These are phyloP conservation scores for Globisporangium uncinulatum DNA, from an alignment of 352 stramenopile genomes.

Conservation along the genomic window DNA sequence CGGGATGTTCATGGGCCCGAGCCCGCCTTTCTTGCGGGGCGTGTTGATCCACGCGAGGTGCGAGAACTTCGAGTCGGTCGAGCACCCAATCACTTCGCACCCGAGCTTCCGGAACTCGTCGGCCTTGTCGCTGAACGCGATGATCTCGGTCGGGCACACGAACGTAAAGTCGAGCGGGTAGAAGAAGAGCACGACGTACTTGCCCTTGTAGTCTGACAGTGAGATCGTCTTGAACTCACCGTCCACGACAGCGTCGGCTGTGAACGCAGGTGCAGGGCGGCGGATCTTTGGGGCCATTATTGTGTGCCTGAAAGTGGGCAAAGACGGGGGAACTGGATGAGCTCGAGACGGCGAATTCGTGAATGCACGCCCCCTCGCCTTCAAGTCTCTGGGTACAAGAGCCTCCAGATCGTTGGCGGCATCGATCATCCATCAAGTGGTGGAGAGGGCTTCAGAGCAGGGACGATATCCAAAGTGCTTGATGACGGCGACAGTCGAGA, in stretches of 20 bases:
- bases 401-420: too few relatives aligned
- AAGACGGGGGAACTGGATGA: too few relatives aligned
- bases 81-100: constrained; percentile 69
- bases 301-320: too few relatives aligned
- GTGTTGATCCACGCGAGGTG: constrained; percentile 89
- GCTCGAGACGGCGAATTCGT: too few relatives aligned
- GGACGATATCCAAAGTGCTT: too few relatives aligned
- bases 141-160: constrained; percentile 90
- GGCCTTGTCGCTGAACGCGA: constrained; percentile 77
- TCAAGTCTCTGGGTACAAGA: too few relatives aligned
- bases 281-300: constrained; percentile 20
- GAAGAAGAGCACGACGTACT: constrained; percentile 92
- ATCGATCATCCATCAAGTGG: too few relatives aligned
- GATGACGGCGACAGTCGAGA: too few relatives aligned
- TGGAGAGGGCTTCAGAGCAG: too few relatives aligned
- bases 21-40: constrained; percentile 83
- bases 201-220: constrained; percentile 82
- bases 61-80: constrained; percentile 85
- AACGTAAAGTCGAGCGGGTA: constrained; percentile 92
- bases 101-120: constrained; percentile 80
- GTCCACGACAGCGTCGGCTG: constrained; percentile 68
- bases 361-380: too few relatives aligned
- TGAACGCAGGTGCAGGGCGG: constrained; percentile 69
- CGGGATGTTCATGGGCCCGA: constrained; percentile 90
- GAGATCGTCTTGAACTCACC: constrained; percentile 81